phyloP scores from a whole-genome alignment of 2,329 filamentous ascomycete genomes.

The Parafenestella ontariensis region DNA sequence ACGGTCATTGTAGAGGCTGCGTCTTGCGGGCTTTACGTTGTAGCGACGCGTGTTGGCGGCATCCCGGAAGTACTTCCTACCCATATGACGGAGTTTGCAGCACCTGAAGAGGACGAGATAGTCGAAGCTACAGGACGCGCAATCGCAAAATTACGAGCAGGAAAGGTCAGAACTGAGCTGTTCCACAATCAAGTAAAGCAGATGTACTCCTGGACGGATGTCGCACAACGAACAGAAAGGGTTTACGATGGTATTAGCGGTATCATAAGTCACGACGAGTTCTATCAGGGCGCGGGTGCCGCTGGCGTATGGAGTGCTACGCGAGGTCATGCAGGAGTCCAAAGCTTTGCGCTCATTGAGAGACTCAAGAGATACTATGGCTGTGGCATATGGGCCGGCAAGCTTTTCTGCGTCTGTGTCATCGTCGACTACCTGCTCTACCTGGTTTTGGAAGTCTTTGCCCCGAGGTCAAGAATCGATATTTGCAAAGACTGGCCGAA shows the following conservation, averaged over 20 bases:
- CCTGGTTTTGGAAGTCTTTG: conserved; percentile 84
- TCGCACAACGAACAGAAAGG: conserved; percentile 89
- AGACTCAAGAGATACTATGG: conserved; percentile 95
- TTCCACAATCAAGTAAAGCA: conserved; percentile 97
- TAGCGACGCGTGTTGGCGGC: conserved; percentile 94
- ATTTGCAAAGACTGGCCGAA: conserved; percentile 90
- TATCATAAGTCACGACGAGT: conserved; percentile 82
- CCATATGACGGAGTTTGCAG: conserved; percentile 97
- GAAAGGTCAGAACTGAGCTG: conserved; percentile 86
- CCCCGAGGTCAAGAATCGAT: conserved; percentile 85
- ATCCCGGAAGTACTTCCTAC: conserved; percentile 95
- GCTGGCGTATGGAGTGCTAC: conserved; percentile 72
- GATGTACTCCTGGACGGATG: conserved; percentile 99
- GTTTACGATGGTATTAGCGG: conserved; percentile 95
- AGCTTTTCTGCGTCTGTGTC: conserved; percentile 93
- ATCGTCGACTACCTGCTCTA: conserved; percentile 94
- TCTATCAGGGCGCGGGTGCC: conserved; percentile 81
- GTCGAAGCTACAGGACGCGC: conserved; percentile 88
- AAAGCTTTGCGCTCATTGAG: conserved; percentile 92
- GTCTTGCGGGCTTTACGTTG: conserved; percentile 93
- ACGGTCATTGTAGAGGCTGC: conserved; percentile 98
- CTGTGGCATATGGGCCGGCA: conserved; percentile 97
- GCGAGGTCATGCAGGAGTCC: conserved; percentile 71
- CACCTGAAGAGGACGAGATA: conserved; percentile 94
- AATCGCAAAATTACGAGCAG: conserved; percentile 83